Percentiles rank a stretch among this genome's conserved stretches.
Conservation (phyloP, 2,329 filamentous ascomycete species). For the Colletotrichum orchidophilum region DNA sequence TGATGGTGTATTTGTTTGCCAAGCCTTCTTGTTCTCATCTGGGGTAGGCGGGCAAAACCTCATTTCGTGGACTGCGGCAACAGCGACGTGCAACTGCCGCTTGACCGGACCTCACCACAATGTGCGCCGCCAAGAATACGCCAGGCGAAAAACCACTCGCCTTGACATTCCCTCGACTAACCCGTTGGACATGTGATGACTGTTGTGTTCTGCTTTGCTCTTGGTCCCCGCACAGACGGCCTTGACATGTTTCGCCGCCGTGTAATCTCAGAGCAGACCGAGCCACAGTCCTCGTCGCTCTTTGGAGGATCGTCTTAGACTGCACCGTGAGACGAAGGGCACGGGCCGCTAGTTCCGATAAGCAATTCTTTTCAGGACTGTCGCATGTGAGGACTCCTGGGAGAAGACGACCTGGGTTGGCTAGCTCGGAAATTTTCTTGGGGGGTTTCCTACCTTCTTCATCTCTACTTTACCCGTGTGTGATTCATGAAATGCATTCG, state of each 20-base stretch:
- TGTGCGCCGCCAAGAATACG: not conserved
- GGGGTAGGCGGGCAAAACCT: not conserved
- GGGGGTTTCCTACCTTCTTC: not conserved
- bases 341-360: conserved; percentile 19
- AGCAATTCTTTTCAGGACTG: not conserved
- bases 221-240: conserved; percentile 20
- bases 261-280: conserved; percentile 25
- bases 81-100: not conserved
- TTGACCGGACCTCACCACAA: conserved; percentile 21
- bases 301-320: not conserved
- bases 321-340: not conserved
- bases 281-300: conserved; percentile 6
- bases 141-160: not conserved
- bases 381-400: not conserved
- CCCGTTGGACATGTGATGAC: conserved; percentile 20
- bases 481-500: not conserved
- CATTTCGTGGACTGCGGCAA: not conserved
- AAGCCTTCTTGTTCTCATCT: not conserved
- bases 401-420: not conserved
- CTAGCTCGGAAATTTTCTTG: not conserved
- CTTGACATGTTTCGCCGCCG: conserved; percentile 24
- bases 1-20: not conserved
- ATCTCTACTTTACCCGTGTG: not conserved
- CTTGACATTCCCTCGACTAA: conserved; percentile 8
- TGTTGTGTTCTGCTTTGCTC: not conserved